Base-by-base conservation (phyloP, 2,329 filamentous ascomycete species). In the Fusarium tanahbumbuense region DNA sequence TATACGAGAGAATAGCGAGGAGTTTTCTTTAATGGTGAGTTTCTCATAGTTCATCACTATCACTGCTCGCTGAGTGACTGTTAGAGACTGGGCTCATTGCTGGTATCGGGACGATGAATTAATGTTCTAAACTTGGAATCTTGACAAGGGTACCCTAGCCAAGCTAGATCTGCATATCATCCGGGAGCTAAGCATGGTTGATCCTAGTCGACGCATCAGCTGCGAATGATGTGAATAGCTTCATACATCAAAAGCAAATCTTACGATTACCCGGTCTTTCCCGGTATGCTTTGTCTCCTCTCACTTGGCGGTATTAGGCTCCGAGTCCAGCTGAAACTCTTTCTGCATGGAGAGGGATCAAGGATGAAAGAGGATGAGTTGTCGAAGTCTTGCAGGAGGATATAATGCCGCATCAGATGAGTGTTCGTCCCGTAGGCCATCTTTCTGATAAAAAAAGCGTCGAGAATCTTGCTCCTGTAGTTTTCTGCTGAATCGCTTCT, bases 81-180 rank as follows among this genome's bases (percentile, higher is more conserved):
- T 16, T n/a, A 11, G 22, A n/a, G n/a, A 11, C 32, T 22, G 8
- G 7, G 7, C 20, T 8, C 2, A 15, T 37, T 3, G 13, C 12
- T 7, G 8, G 12, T 20, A 6, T 27, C 20, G 23, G 15, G 9
- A 6, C 4, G 11, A n/a, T n/a, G 28, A 30, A 53, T 28, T 5
- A 10, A 12, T 15, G 6, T 28, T 18, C n/a, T 28, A 18, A 37
- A 37, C 34, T 37, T 18, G 10, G 9, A 10, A 23, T 13, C 18
- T 37, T 12, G 9, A 18, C 46, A 60, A 30, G 41, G 53, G 27
- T 44, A 65, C 40, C 53, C 53, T 15, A 30, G 62, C 32, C 28
- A n/a, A 47, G 6, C 41, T 64, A 59, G 40, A 52, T 30, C 23
- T 64, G 40, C 52, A 64, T 37, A 45, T 23, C 59, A 64, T 58